Base-by-base conservation (phyloP, 2,329 filamentous ascomycete species). In the Arthrobotrys sinensis region DNA sequence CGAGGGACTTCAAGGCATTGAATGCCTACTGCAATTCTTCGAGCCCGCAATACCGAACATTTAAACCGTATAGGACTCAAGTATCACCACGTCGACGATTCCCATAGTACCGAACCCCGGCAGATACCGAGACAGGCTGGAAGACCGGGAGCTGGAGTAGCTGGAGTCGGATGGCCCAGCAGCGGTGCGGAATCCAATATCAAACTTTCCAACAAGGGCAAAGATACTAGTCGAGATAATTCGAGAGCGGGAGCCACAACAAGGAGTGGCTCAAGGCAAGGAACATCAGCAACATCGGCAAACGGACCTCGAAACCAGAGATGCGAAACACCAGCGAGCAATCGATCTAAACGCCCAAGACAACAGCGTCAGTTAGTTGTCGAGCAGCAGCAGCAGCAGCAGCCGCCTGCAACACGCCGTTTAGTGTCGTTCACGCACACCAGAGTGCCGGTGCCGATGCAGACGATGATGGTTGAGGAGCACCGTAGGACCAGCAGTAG, bases 1-100 rank as follows among this genome's bases (percentile, higher is more conserved):
- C 32, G 63, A 66, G 57, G 65, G 64, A 57, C 34, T 24, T 52
- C 48, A 40, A 52, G 70, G 76, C 76, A 69, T 79, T 73, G 70
- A 65, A 75, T 73, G 69, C 76, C 68, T 79, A 75, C 68, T 63
- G 67, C 76, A 38, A 55, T 69, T 57, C 69, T 75, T 57, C 67
- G 69, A 71, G 24, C 69, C 57, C 65, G 55, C 48, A 48, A 64
- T 36, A 50, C 60, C 53, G 76, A 75, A 75, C 32, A 68, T 43
- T 50, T 69, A 40, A 65, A 71, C 36, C 24, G 65, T 36, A 57
- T 63, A 43, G 70, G 34, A 53, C 76, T 73, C 52, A 79, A 60
- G 46, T 75, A 79, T 53, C 55, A 70, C 53, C 64, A 79, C 38
- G 36, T 62, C 38, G 43, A 57, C 64, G 63, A 69, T 40, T 21